These are phyloP conservation scores for Myxozyma lipomycoides DNA, from an alignment of 805 yeast genomes.

Conservation along the genomic window DNA sequence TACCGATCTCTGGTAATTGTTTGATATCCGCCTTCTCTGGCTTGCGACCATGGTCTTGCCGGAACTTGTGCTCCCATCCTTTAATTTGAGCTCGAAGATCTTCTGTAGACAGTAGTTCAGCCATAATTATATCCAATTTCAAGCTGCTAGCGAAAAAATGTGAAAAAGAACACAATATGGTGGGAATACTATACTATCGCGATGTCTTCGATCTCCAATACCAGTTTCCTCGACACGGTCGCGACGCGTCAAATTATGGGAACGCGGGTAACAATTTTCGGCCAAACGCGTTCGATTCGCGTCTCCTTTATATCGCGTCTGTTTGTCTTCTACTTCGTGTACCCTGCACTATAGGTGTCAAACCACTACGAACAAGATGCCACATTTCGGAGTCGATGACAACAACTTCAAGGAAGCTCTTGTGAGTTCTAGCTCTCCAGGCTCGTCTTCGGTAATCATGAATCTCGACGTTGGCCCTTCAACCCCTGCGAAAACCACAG, in stretches of 20 bases:
- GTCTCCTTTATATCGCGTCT: too few species aligned
- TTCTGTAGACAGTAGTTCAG: conserved; percentile 1
- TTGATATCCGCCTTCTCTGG: conserved; percentile 51
- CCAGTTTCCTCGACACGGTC: too few species aligned
- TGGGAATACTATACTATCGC: too few species aligned
- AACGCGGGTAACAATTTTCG: too few species aligned
- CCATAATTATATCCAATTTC: too few species aligned
- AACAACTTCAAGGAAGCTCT: background rate
- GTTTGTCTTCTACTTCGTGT: too few species aligned
- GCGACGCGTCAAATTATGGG: too few species aligned
- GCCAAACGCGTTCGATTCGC: too few species aligned
- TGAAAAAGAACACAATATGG: too few species aligned
- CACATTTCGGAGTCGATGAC: conserved; percentile 16
- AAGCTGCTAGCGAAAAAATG: too few species aligned
- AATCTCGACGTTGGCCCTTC: background rate
- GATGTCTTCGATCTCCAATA: too few species aligned
- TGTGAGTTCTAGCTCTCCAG: conserved; percentile 14
- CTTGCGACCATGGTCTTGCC: conserved; percentile 39
- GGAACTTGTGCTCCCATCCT: conserved; percentile 52
- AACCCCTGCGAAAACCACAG: background rate
- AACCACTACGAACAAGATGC: conserved; percentile 6
- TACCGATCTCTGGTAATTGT: conserved; percentile 38
- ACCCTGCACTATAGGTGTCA: too few species aligned
- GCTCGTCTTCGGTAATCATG: background rate
- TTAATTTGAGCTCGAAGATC: conserved; percentile 47